A percentile compares a stretch with the other conserved stretches of the same genome.
These are phyloP conservation scores for Exobasidium rhododendri DNA, from an alignment of 1,284 basidiomycete genomes.

Conservation along the genomic window DNA sequence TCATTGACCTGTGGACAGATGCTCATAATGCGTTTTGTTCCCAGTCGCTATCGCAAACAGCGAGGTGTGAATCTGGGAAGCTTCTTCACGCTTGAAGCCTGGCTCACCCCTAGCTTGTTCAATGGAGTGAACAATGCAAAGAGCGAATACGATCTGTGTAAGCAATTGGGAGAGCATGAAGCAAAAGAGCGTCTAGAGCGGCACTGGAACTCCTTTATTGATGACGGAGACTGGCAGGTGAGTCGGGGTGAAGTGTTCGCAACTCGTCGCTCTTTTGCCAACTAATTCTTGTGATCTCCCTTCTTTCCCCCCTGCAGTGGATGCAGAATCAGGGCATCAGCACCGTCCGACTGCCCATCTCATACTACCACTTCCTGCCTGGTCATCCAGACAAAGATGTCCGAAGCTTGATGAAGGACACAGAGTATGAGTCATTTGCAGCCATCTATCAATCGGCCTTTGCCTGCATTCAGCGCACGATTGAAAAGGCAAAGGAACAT, in stretches of 20 bases:
- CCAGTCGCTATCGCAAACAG: conserved; percentile 67
- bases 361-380: conserved; percentile 68
- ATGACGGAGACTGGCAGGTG: conserved; percentile 45
- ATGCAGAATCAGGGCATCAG: conserved; percentile 73
- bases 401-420: conserved; percentile 63
- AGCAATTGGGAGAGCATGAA: conserved; percentile 57
- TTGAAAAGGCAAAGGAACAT: conserved; percentile 64
- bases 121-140: conserved; percentile 27
- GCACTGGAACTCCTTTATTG: conserved; percentile 69
- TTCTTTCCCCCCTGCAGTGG: conserved; percentile 58
- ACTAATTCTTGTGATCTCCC: no score
- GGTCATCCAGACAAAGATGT: conserved; percentile 67
- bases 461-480: conserved; percentile 66
- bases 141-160: conserved; percentile 66
- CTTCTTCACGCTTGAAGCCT: conserved; percentile 50
- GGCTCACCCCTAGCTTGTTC: conserved; percentile 53
- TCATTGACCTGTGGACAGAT: no score
- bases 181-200: conserved; percentile 67
- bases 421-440: conserved; percentile 67
- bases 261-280: neutral
- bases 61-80: conserved; percentile 77
- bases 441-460: conserved; percentile 71
- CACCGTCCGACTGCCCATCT: conserved; percentile 75
- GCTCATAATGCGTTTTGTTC: no score
- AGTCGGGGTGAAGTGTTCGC: conserved; percentile 4